These are phyloP conservation scores for Chaetomium tenue DNA, from an alignment of 495 filamentous ascomycete genomes.

Conservation along the genomic window DNA sequence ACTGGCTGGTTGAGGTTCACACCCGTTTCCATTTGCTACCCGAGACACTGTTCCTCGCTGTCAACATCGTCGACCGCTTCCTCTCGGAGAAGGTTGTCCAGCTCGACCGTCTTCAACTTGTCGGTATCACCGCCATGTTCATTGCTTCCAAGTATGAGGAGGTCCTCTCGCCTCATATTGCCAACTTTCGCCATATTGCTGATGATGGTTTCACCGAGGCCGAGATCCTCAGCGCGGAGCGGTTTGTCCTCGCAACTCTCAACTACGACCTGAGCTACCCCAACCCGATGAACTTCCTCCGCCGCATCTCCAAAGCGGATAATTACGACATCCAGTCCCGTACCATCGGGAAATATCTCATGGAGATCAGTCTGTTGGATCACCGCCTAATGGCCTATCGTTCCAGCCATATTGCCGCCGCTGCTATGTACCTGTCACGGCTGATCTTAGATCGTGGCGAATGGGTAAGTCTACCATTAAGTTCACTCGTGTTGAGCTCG, in stretches of 20 bases:
- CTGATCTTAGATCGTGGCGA: constrained; percentile 82
- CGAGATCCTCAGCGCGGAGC: constrained; percentile 95
- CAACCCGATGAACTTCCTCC: constrained; percentile 99
- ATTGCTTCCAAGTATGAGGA: constrained; percentile 99
- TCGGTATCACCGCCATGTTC: constrained; percentile 98
- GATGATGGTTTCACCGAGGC: constrained; percentile 95
- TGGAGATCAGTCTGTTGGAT: constrained; percentile 94
- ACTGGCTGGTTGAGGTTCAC: constrained; percentile 98
- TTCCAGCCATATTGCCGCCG: constrained; percentile 86
- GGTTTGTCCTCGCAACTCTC: constrained; percentile 82
- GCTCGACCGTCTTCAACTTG: constrained; percentile 90
- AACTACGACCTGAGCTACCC: constrained; percentile 98
- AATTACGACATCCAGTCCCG: constrained; percentile 97
- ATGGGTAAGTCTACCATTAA: constrained; percentile 64
- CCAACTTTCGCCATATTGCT: constrained; percentile 93
- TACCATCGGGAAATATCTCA: constrained; percentile 95
- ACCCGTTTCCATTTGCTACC: constrained; percentile 93
- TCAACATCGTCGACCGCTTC: constrained; percentile 98
- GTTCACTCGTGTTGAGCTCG: background rate
- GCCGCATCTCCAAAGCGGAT: constrained; percentile 96
- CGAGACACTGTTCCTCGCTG: constrained; percentile 94
- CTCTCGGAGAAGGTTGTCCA: constrained; percentile 90
- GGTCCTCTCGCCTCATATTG: constrained; percentile 91
- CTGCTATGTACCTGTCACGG: constrained; percentile 90
- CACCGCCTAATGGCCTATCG: constrained; percentile 84